Evolutionary conservation across 2,329 filamentous ascomycete genomes (phyloP), one percentile per base, ranked within the genome.

Genomic region (Beauveria sp.): DNA sequence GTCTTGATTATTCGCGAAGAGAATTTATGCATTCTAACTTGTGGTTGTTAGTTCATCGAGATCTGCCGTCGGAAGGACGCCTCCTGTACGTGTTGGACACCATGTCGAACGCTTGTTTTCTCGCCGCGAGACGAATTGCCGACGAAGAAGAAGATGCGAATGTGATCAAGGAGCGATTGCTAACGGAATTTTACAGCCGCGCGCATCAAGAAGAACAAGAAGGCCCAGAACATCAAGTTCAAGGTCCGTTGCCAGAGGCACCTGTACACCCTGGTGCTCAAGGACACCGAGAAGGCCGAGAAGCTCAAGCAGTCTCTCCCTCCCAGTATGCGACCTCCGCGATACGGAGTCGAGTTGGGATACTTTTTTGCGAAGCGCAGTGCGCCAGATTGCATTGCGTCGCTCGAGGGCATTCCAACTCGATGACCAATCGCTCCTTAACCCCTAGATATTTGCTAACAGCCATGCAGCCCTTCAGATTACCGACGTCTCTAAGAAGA

Each of bases 61-160:
- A 96, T 99, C 87, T 96, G 91, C 88, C 90, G 93, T 82, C 90
- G 95, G 80, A 96, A 96, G 86, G 96, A 99, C 88, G 95, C 95
- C 79, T 96, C 90, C 78, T 96, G 95, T 99, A 90, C 75, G 92
- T 93, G 54, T 46, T 16, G 28, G 42, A n/a, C 18, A 12, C 22
- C n/a, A 34, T 22, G 43, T 8, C 26, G 16, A 54, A 49, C 18
- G 20, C 51, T 24, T 22, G 3, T 28, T 16, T 3, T 28, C 18
- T 5, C 50, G 50, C 6, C 5, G n/a, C 40, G 53, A 55, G 30
- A 18, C 43, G 20, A 42, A 40, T 3, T 20, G n/a, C 16, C 46
- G 34, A 47, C 20, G 40, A 30, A 43, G 30, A 43, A 34, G 24
- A 45, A 49, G 38, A 45, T 43, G 26, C 28, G 22, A 52, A 5